Conservation (phyloP, 495 filamentous ascomycete species). For the Lasiosphaeris hirsuta region DNA sequence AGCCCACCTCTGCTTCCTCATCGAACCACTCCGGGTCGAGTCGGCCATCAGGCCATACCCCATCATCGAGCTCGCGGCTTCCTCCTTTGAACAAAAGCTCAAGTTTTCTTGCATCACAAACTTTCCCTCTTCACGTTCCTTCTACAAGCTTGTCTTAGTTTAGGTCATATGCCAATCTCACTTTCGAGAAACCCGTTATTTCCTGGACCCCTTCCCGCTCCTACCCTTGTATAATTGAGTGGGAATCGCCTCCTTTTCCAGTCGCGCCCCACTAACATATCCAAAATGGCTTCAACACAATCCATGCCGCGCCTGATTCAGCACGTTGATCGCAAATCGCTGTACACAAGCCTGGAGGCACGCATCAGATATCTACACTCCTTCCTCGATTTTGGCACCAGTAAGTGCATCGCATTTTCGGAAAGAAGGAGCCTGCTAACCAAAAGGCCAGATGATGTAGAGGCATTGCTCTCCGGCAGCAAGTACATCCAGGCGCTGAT, state of each 20-base stretch:
- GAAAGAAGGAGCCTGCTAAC: background rate
- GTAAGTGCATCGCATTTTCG: conserved; percentile 39
- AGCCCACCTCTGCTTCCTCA: background rate
- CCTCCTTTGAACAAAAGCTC: background rate
- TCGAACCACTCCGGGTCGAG: background rate
- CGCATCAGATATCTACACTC: conserved; percentile 67
- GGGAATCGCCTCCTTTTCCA: too few relatives aligned
- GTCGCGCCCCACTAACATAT: background rate
- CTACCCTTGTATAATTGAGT: too few relatives aligned
- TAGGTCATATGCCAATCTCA: background rate
- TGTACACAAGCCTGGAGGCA: conserved; percentile 65
- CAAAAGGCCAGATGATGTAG: conserved; percentile 54
- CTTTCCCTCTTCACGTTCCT: too few relatives aligned
- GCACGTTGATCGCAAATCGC: conserved; percentile 65
- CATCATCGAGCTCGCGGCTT: background rate
- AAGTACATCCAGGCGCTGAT: conserved; percentile 75
- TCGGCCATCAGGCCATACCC: conserved; percentile 5
- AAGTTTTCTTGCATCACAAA: too few relatives aligned
- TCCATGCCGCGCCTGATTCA: conserved; percentile 35
- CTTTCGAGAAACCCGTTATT: background rate
- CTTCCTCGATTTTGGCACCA: conserved; percentile 67
- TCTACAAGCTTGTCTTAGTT: too few relatives aligned
- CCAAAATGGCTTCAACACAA: conserved; percentile 27
- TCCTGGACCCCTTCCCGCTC: too few relatives aligned
- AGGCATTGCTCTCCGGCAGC: conserved; percentile 59